Conservation (phyloP, 306 rosid species). For the Cucumis cinereus region DNA sequence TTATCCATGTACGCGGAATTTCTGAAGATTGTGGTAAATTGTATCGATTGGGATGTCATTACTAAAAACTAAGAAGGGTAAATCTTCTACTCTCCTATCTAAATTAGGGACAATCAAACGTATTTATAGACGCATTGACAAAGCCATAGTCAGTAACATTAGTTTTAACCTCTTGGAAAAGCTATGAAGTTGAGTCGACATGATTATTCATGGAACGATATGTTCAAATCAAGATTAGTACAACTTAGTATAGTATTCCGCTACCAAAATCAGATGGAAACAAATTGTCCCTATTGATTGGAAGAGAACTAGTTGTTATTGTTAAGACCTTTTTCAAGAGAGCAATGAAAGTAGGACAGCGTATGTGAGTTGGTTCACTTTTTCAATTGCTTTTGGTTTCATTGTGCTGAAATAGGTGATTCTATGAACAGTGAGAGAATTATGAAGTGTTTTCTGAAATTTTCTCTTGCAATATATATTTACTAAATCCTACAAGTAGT, state of each 20-base stretch:
- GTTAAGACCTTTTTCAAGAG: background rate
- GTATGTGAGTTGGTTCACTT: background rate
- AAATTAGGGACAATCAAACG: background rate
- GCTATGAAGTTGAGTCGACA: background rate
- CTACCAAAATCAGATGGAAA: background rate
- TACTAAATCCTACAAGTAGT: background rate
- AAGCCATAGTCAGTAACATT: background rate
- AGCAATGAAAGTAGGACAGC: background rate
- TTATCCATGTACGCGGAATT: background rate
- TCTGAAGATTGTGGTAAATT: slow-evolving; percentile 2
- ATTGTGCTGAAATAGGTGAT: background rate
- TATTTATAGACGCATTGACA: background rate
- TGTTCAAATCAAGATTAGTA: background rate
- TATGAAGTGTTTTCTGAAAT: background rate
- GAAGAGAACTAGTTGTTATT: background rate
- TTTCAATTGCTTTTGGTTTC: background rate
- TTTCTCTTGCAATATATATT: background rate
- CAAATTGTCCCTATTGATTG: background rate
- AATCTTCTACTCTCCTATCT: background rate
- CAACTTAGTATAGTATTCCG: background rate
- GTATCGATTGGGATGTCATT: background rate
- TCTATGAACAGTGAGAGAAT: background rate
- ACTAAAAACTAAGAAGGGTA: background rate
- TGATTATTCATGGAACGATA: background rate
- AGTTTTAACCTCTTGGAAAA: background rate